Evolutionary conservation across 2,329 filamentous ascomycete species (phyloP).

Genomic region (Leptographium radiaticola): DNA sequence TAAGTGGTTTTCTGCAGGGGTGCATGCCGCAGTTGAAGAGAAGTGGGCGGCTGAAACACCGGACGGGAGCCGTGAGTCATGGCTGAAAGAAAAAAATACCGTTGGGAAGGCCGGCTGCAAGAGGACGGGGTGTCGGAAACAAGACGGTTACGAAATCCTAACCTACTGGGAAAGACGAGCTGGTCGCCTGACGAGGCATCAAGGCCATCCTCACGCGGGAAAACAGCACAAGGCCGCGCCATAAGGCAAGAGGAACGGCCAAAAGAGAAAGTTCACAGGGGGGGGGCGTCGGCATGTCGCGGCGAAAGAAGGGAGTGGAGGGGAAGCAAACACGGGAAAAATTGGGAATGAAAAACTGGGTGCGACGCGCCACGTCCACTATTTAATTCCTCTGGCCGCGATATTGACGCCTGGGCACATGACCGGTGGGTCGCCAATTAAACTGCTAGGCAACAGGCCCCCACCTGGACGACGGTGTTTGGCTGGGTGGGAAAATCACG

Average conservation of each 20-base stretch:
- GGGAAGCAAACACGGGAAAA: neutral
- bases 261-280: neutral
- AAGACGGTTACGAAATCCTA: too few species aligned
- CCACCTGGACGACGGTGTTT: neutral
- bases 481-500: neutral
- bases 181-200: neutral
- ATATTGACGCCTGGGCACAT: conserved; percentile 16
- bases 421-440: conserved; percentile 7
- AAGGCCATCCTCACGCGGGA: too few species aligned
- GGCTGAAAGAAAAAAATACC: neutral
- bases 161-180: neutral
- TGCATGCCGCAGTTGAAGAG: neutral
- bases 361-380: neutral
- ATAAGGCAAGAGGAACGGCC: neutral
- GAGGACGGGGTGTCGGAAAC: too few species aligned
- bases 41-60: neutral
- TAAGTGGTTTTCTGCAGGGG: conserved; percentile 15
- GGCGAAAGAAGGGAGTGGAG: neutral
- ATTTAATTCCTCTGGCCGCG: conserved; percentile 7
- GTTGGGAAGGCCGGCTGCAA: neutral
- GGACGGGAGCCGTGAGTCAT: neutral
- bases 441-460: conserved; percentile 1
- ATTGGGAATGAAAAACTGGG: neutral
- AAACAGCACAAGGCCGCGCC: neutral
- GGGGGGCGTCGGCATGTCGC: too few species aligned